phyloP scores from a whole-genome alignment of 1,284 basidiomycete genomes.

The Ganoderma lingzhi region DNA sequence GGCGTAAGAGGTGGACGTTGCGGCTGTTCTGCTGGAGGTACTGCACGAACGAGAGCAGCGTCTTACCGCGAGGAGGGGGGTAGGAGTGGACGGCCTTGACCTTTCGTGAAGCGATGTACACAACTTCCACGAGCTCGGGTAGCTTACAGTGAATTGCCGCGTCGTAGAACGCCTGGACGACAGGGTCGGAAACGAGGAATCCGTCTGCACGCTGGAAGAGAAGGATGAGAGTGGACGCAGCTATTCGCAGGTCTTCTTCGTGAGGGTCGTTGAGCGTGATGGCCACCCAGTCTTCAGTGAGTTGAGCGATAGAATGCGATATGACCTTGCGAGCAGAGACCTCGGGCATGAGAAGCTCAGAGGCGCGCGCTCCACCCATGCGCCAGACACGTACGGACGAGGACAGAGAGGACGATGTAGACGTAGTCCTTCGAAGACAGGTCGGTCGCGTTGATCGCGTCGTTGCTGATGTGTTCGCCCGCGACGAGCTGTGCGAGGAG shows the following conservation, averaged over 20 bases:
- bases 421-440: slow-evolving; percentile 46
- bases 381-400: slow-evolving; percentile 56
- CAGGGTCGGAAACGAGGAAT: slow-evolving; percentile 26
- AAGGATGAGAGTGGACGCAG: slow-evolving; percentile 22
- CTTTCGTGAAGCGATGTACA: slow-evolving; percentile 44
- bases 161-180: slow-evolving; percentile 41
- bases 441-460: slow-evolving; percentile 47
- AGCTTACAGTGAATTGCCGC: slow-evolving; percentile 26
- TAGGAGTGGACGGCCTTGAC: slow-evolving; percentile 47
- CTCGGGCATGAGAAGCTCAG: slow-evolving; percentile 42
- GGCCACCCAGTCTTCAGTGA: slow-evolving; percentile 27
- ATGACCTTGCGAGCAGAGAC: slow-evolving; percentile 16
- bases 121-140: slow-evolving; percentile 28
- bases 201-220: slow-evolving; percentile 25
- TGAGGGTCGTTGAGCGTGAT: slow-evolving; percentile 31
- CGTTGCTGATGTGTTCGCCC: slow-evolving; percentile 43
- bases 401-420: slow-evolving; percentile 52
- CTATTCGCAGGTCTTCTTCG: slow-evolving; percentile 25
- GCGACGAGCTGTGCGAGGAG: slow-evolving; percentile 45
- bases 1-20: slow-evolving; percentile 49
- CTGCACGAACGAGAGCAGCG: slow-evolving; percentile 59
- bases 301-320: slow-evolving; percentile 22
- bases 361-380: slow-evolving; percentile 56
- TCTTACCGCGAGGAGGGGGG: slow-evolving; percentile 54
- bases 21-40: slow-evolving; percentile 49